A percentile compares a stretch with the other conserved stretches of the same genome.
Evolutionary conservation across 2,329 filamentous ascomycete species (phyloP).

Genomic region (Alternaria sp.): DNA sequence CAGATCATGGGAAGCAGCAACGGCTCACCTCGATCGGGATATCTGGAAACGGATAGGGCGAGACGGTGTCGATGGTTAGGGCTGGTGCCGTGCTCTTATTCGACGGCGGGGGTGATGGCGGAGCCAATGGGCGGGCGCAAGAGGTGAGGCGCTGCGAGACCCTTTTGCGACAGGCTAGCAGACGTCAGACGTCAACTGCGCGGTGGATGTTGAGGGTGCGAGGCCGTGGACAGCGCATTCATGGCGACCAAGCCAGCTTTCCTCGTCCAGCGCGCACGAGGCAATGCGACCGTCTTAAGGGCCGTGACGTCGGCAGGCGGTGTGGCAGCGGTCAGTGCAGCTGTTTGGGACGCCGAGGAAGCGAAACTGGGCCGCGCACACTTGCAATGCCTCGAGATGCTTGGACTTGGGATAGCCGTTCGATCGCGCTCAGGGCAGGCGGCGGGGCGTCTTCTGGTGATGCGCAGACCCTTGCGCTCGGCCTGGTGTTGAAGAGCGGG

Average conservation of each 20-base stretch:
- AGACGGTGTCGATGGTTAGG: constrained; percentile 35
- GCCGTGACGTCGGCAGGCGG: constrained; percentile 47
- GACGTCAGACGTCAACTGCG: constrained; percentile 43
- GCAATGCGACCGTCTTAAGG: constrained; percentile 43
- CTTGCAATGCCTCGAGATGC: constrained; percentile 15
- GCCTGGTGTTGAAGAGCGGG: constrained; percentile 30
- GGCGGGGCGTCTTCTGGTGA: constrained; percentile 16
- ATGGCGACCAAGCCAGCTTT: constrained; percentile 47
- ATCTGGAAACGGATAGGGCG: constrained; percentile 44
- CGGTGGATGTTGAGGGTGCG: constrained; percentile 33
- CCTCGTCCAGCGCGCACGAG: constrained; percentile 33
- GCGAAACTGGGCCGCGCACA: constrained; percentile 32
- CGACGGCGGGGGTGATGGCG: constrained; percentile 28
- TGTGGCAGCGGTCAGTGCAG: constrained; percentile 49
- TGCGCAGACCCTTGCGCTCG: constrained; percentile 16
- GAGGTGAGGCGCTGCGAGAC: constrained; percentile 41
- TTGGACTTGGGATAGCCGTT: constrained; percentile 22
- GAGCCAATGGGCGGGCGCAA: constrained; percentile 44
- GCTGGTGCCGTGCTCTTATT: constrained; percentile 40
- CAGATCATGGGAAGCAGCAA: constrained; percentile 20
- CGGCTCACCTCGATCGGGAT: constrained; percentile 32
- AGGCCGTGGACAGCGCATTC: constrained; percentile 49
- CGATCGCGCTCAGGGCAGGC: constrained; percentile 12
- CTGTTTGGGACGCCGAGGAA: constrained; percentile 38
- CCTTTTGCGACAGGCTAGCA: constrained; percentile 40